phyloP scores from a whole-genome alignment of 495 filamentous ascomycete species.

The Sporormia fimetaria region DNA sequence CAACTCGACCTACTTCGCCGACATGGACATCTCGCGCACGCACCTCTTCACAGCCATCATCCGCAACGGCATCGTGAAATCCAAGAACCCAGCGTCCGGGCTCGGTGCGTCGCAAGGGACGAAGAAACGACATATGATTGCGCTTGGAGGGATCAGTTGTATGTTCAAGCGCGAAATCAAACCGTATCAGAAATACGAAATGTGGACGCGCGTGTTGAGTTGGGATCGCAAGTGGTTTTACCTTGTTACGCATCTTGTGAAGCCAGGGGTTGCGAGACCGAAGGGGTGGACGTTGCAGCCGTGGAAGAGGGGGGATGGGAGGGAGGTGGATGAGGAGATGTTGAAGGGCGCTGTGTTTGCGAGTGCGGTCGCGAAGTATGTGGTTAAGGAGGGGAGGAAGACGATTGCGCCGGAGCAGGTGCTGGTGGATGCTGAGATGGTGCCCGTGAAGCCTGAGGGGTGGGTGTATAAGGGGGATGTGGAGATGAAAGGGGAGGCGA shows the following conservation, averaged over 20 bases:
- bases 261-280: constrained; percentile 45
- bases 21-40: constrained; percentile 58
- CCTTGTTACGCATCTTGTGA: constrained; percentile 59
- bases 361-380: constrained; percentile 71
- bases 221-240: constrained; percentile 86
- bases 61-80: constrained; percentile 39
- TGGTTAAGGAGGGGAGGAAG: constrained; percentile 75
- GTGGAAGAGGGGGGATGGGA: constrained; percentile 24
- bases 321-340: constrained; percentile 31
- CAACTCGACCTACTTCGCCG: constrained; percentile 65
- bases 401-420: constrained; percentile 76
- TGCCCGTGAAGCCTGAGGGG: constrained; percentile 43
- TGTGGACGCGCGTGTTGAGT: constrained; percentile 53
- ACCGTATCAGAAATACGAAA: constrained; percentile 53
- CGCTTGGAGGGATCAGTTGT: constrained; percentile 54
- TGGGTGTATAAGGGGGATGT: constrained; percentile 19
- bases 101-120: background rate
- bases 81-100: background rate
- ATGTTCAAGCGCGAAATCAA: constrained; percentile 58
- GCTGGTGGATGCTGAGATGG: constrained; percentile 52
- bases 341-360: constrained; percentile 47
- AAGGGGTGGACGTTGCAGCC: constrained; percentile 39
- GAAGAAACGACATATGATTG: constrained; percentile 42
- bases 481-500: constrained; percentile 1
- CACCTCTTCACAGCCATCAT: constrained; percentile 50